phyloP scores from a whole-genome alignment of 352 stramenopile species.

The Globisporangium recalcitrans region DNA sequence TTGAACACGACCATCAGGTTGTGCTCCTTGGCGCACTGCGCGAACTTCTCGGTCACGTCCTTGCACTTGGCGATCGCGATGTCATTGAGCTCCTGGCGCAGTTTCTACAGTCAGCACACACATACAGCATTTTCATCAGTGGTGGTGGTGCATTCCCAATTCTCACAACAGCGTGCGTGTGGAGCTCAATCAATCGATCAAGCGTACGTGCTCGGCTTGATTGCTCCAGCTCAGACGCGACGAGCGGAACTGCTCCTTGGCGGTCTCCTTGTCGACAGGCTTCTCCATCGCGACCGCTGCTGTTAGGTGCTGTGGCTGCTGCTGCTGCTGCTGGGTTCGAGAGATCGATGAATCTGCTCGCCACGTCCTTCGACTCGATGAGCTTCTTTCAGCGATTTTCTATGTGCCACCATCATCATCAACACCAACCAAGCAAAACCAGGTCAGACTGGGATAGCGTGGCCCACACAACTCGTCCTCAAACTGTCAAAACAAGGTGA shows the following conservation, averaged over 20 bases:
- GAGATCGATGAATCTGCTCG: background rate
- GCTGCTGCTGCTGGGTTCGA: background rate
- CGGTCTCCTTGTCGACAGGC: constrained; percentile 63
- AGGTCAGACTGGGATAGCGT: background rate
- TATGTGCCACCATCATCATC: constrained; percentile 1
- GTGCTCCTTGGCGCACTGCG: constrained; percentile 59
- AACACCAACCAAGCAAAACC: constrained; percentile 4
- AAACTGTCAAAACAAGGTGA: constrained; percentile 4
- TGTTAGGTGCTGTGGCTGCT: constrained; percentile 1
- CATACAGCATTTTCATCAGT: constrained; percentile 1
- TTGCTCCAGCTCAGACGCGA: constrained; percentile 82
- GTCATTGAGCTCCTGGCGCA: constrained; percentile 77
- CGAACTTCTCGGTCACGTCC: constrained; percentile 49
- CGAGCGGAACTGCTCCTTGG: constrained; percentile 65
- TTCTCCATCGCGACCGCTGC: constrained; percentile 28
- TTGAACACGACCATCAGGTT: constrained; percentile 67
- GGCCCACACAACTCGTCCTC: background rate
- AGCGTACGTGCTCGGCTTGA: constrained; percentile 70
- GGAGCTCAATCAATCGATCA: background rate
- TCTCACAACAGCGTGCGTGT: background rate
- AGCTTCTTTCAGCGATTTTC: constrained; percentile 11
- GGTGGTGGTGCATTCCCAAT: background rate
- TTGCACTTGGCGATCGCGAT: constrained; percentile 79
- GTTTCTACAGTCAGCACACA: constrained; percentile 34
- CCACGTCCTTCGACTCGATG: constrained; percentile 8